phyloP scores from a whole-genome alignment of 2,329 filamentous ascomycete genomes.

The Westerdykella sp. region DNA sequence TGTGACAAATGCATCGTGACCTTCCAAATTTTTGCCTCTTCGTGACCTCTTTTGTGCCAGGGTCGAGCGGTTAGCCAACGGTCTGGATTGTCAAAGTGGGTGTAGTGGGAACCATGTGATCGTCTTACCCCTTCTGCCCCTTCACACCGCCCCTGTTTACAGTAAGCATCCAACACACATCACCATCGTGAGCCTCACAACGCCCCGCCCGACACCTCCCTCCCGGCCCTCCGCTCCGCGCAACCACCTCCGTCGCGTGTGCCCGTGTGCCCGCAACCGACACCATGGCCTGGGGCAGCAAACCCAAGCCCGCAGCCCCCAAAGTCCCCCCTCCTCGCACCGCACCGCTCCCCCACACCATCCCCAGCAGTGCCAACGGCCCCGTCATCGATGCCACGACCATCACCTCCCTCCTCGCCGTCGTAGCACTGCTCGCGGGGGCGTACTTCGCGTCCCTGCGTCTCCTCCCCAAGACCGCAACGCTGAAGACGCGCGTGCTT shows the following conservation, averaged over 20 bases:
- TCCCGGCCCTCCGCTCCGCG: slow-evolving; percentile 5
- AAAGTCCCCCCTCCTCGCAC: slow-evolving; percentile 45
- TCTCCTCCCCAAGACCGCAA: slow-evolving; percentile 49
- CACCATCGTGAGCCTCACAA: background rate
- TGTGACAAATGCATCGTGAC: background rate
- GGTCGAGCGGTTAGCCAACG: background rate
- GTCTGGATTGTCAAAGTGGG: slow-evolving; percentile 20
- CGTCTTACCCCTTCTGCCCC: slow-evolving; percentile 8
- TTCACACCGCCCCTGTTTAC: slow-evolving; percentile 22
- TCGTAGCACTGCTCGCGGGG: slow-evolving; percentile 49
- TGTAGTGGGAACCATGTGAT: slow-evolving; percentile 19
- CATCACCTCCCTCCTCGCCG: slow-evolving; percentile 49
- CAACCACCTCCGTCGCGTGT: slow-evolving; percentile 5
- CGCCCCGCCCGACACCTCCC: no score
- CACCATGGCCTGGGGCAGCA: slow-evolving; percentile 19
- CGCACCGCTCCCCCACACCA: slow-evolving; percentile 51
- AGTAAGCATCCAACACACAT: background rate
- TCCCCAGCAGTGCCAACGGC: slow-evolving; percentile 42
- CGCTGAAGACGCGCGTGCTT: slow-evolving; percentile 61
- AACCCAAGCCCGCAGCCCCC: slow-evolving; percentile 6
- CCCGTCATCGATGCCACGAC: slow-evolving; percentile 46
- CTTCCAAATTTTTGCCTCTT: background rate
- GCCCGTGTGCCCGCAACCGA: slow-evolving; percentile 1
- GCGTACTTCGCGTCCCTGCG: slow-evolving; percentile 47
- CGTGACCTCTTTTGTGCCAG: background rate